A percentile compares a stretch with the other conserved stretches of the same genome.
phyloP scores from a whole-genome alignment of 192 early-diverging fungal species.

The Coemansia sp. region DNA sequence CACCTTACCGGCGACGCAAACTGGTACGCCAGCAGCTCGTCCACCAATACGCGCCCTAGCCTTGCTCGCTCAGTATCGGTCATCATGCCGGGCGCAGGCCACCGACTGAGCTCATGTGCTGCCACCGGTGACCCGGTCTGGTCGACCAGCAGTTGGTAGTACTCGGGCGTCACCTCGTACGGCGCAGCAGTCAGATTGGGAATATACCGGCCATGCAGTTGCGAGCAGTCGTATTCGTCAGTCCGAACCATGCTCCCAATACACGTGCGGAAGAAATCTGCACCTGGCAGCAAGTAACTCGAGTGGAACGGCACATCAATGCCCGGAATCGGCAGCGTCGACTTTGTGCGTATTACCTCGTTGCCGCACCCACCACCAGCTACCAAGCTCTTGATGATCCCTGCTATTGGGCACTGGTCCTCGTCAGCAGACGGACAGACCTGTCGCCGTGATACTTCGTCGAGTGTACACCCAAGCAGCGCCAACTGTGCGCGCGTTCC shows the following conservation, averaged over 20 bases:
- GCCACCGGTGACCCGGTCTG: slow-evolving; percentile 71
- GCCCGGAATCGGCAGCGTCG: slow-evolving; percentile 86
- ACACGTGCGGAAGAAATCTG: slow-evolving; percentile 83
- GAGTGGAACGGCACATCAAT: slow-evolving; percentile 99
- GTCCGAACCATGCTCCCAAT: slow-evolving; percentile 76
- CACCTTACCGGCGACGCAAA: slow-evolving; percentile 94
- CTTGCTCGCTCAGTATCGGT: slow-evolving; percentile 62
- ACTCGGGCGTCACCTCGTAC: slow-evolving; percentile 72
- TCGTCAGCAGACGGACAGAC: slow-evolving; percentile 24
- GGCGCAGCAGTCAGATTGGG: slow-evolving; percentile 94
- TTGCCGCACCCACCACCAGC: slow-evolving; percentile 57
- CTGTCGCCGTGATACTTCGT: slow-evolving; percentile 65
- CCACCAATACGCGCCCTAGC: slow-evolving; percentile 73
- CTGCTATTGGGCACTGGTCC: slow-evolving; percentile 53
- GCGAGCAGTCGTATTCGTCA: slow-evolving; percentile 68
- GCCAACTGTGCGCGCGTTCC: slow-evolving; percentile 77
- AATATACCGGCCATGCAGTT: slow-evolving; percentile 80
- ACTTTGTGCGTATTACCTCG: slow-evolving; percentile 70
- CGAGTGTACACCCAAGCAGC: slow-evolving; percentile 71
- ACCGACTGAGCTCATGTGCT: slow-evolving; percentile 67
- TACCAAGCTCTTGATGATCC: slow-evolving; percentile 56
- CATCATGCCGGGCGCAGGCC: slow-evolving; percentile 64
- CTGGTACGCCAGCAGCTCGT: slow-evolving; percentile 92
- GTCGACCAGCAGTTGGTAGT: slow-evolving; percentile 70
- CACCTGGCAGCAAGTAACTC: slow-evolving; percentile 81